Conservation (phyloP, 768 basidiomycete genomes). For the Lactarius indigo region DNA sequence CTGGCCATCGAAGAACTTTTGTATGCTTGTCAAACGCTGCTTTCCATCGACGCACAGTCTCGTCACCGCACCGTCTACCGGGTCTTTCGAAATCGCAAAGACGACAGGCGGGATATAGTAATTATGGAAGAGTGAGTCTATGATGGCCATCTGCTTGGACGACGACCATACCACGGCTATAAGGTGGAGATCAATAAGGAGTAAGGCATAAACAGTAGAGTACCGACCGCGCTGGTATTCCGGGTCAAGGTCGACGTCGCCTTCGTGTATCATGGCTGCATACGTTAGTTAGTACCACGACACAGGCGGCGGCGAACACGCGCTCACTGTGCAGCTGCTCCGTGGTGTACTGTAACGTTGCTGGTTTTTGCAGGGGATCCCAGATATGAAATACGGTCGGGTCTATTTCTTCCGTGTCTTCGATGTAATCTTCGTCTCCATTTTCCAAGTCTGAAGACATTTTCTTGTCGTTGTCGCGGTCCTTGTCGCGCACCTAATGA, state of each 20-base stretch:
- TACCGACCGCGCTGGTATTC: constrained; percentile 65
- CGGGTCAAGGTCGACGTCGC: constrained; percentile 66
- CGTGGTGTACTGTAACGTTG: constrained; percentile 27
- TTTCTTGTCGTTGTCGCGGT: neutral
- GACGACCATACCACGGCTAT: constrained; percentile 79
- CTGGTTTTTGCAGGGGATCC: constrained; percentile 22
- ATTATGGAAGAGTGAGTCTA: constrained; percentile 76
- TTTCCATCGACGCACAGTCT: constrained; percentile 74
- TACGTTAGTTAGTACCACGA: no score
- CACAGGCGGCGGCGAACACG: neutral
- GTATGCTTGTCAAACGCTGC: constrained; percentile 72
- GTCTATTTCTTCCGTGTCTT: constrained; percentile 20
- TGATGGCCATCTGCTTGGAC: constrained; percentile 65
- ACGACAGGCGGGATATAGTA: constrained; percentile 82
- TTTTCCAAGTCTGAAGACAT: constrained; percentile 10
- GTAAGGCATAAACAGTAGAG: neutral
- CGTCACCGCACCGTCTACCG: constrained; percentile 39
- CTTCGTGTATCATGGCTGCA: constrained; percentile 62
- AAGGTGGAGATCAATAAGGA: neutral
- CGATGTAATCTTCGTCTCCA: constrained; percentile 15
- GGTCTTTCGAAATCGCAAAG: constrained; percentile 43
- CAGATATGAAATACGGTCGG: constrained; percentile 27
- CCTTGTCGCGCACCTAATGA: neutral
- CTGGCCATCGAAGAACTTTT: constrained; percentile 68
- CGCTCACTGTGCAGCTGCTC: constrained; percentile 28